Evolutionary conservation across 106 monocot genomes (phyloP).

Genomic region (Dioscorea alata): DNA sequence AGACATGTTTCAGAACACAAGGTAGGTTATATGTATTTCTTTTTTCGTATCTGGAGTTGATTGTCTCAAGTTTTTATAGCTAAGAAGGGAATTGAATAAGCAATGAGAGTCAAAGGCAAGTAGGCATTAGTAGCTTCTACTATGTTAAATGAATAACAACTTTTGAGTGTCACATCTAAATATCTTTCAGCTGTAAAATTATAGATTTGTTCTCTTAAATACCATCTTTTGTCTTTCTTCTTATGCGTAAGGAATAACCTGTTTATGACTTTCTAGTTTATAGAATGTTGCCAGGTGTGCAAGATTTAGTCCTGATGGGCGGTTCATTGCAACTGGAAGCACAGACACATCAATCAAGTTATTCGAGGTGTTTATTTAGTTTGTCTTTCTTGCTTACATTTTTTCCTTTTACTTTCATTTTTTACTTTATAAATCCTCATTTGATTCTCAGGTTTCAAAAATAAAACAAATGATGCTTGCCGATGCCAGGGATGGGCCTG

Average conservation of each 20-base stretch:
- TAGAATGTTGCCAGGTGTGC: slow-evolving; percentile 90
- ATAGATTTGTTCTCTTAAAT: no score
- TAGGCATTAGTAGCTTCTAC: no score
- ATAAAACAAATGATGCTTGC: slow-evolving; percentile 84
- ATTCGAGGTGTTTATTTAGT: slow-evolving; percentile 62
- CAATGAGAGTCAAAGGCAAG: no score
- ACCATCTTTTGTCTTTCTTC: no score
- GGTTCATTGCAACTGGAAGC: slow-evolving; percentile 86
- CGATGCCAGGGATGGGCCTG: slow-evolving; percentile 65
- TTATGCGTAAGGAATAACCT: no score
- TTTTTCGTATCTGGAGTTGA: neutral
- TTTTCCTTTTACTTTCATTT: neutral
- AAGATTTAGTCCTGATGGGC: slow-evolving; percentile 84
- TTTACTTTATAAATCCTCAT: slow-evolving; percentile 1
- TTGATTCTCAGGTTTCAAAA: slow-evolving; percentile 62
- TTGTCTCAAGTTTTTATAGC: no score
- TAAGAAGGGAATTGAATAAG: no score
- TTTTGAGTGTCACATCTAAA: no score
- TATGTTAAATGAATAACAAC: no score
- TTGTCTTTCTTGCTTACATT: neutral
- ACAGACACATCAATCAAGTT: slow-evolving; percentile 84
- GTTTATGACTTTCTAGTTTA: neutral
- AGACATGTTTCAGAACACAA: slow-evolving; percentile 90
- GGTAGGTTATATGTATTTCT: slow-evolving; percentile 26
- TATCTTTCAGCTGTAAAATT: no score